Percentiles rank a stretch among this genome's conserved stretches.
Conservation (phyloP, 306 rosid species). For the Fragaria nilgerrensis region DNA sequence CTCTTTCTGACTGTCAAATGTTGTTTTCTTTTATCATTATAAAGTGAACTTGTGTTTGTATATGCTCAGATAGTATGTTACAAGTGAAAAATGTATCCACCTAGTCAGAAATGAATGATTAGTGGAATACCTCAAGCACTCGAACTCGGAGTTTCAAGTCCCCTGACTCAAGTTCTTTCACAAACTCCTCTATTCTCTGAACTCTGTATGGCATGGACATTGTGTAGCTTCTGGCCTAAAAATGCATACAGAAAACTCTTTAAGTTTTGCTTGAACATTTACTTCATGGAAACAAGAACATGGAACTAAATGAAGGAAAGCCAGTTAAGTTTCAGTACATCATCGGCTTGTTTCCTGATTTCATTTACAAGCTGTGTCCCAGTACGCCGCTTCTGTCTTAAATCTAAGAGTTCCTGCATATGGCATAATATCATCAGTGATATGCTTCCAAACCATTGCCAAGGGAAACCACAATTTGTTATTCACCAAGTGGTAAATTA, state of each 20-base stretch:
- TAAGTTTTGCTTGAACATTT: not conserved
- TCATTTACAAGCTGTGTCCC: slow-evolving; percentile 68
- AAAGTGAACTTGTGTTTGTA: not conserved
- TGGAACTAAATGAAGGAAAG: slow-evolving; percentile 19
- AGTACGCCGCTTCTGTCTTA: slow-evolving; percentile 56
- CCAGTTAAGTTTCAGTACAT: slow-evolving; percentile 42
- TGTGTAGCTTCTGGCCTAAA: slow-evolving; percentile 74
- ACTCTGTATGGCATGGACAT: slow-evolving; percentile 97
- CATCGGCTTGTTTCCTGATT: slow-evolving; percentile 85
- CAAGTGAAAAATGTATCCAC: not conserved
- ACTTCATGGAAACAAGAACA: slow-evolving; percentile 4
- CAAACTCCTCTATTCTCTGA: slow-evolving; percentile 87
- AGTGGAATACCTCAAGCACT: slow-evolving; percentile 70
- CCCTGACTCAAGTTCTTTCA: slow-evolving; percentile 79
- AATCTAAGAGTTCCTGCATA: slow-evolving; percentile 79
- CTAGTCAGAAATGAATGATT: not conserved
- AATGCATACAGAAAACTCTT: slow-evolving; percentile 11
- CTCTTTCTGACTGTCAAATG: slow-evolving; percentile 78
- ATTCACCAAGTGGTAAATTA: slow-evolving; percentile 6
- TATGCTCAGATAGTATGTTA: not conserved
- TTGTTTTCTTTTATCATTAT: slow-evolving; percentile 7
- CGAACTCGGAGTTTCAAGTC: slow-evolving; percentile 92
- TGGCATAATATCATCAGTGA: slow-evolving; percentile 16
- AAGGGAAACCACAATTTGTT: not conserved
- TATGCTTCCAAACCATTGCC: slow-evolving; percentile 1